Percentiles rank a stretch among this genome's conserved stretches.
Evolutionary conservation across 306 rosid genomes (phyloP).

Genomic region (Trifolium subterraneum): DNA sequence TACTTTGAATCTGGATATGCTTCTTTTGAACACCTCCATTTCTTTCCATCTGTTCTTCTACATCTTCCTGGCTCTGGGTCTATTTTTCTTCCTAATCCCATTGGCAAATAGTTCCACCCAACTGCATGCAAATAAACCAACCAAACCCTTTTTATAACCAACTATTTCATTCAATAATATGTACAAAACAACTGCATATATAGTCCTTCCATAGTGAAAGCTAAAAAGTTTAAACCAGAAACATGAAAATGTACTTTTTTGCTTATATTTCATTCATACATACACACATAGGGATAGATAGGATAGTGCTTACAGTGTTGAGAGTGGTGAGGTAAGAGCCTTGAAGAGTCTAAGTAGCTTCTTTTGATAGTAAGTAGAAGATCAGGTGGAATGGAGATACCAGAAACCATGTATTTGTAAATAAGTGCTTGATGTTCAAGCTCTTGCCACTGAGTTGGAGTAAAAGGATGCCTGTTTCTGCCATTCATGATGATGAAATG

Average conservation of each 20-base stretch:
- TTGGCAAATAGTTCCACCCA: slow-evolving; percentile 92
- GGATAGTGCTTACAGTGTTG: slow-evolving; percentile 60
- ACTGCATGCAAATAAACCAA: slow-evolving; percentile 52
- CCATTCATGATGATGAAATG: slow-evolving; percentile 55
- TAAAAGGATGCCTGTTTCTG: slow-evolving; percentile 79
- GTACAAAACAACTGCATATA: neutral
- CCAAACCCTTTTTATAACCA: neutral
- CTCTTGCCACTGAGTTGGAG: slow-evolving; percentile 96
- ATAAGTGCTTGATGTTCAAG: slow-evolving; percentile 98
- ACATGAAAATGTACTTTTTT: neutral
- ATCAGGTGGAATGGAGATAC: slow-evolving; percentile 88
- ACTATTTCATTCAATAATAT: slow-evolving; percentile 6
- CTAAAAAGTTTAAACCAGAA: neutral
- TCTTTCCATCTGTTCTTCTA: slow-evolving; percentile 96
- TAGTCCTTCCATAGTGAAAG: too few species aligned
- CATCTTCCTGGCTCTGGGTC: slow-evolving; percentile 99
- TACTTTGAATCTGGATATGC: slow-evolving; percentile 93
- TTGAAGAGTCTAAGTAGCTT: slow-evolving; percentile 67
- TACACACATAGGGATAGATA: neutral
- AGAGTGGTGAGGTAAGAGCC: slow-evolving; percentile 67
- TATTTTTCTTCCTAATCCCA: slow-evolving; percentile 90
- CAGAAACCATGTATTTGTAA: slow-evolving; percentile 96
- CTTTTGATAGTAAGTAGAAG: slow-evolving; percentile 79
- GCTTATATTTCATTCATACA: neutral
- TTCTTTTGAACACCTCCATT: slow-evolving; percentile 98